Evolutionary conservation across 257 asterid species (phyloP).

Genomic region (Solanum dulcamara): DNA sequence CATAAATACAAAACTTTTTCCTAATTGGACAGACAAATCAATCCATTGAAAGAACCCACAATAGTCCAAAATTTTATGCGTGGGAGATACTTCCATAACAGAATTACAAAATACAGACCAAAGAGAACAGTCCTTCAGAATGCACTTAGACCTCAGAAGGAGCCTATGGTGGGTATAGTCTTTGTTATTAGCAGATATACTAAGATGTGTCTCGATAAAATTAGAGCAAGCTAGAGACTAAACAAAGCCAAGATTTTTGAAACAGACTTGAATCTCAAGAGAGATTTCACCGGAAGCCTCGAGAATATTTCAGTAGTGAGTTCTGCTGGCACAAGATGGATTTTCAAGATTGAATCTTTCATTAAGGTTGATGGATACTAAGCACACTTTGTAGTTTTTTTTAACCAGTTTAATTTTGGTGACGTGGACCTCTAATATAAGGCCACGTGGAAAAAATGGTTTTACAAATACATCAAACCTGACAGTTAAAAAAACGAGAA

Average conservation of each 20-base stretch:
- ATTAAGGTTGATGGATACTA: background rate
- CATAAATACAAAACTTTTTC: background rate
- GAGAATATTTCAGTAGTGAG: slow-evolving; percentile 20
- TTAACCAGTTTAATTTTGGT: too few relatives aligned
- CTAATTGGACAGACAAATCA: background rate
- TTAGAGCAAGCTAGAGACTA: too few relatives aligned
- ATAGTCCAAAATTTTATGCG: background rate
- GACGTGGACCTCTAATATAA: too few relatives aligned
- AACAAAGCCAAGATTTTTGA: too few relatives aligned
- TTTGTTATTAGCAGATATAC: background rate
- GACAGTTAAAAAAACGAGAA: too few relatives aligned
- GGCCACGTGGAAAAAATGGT: too few relatives aligned
- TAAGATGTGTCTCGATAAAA: slow-evolving; percentile 25
- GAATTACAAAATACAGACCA: background rate
- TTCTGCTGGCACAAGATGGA: background rate
- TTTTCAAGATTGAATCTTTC: background rate
- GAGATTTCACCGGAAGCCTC: slow-evolving; percentile 32
- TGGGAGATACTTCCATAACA: background rate
- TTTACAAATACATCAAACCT: too few relatives aligned
- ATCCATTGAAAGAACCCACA: background rate
- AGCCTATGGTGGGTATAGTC: background rate
- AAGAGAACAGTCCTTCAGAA: background rate
- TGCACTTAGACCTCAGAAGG: background rate
- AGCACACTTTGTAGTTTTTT: too few relatives aligned
- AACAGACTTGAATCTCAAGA: too few relatives aligned